Conservation (phyloP, 345 rosid species). For the Brassica napus region DNA sequence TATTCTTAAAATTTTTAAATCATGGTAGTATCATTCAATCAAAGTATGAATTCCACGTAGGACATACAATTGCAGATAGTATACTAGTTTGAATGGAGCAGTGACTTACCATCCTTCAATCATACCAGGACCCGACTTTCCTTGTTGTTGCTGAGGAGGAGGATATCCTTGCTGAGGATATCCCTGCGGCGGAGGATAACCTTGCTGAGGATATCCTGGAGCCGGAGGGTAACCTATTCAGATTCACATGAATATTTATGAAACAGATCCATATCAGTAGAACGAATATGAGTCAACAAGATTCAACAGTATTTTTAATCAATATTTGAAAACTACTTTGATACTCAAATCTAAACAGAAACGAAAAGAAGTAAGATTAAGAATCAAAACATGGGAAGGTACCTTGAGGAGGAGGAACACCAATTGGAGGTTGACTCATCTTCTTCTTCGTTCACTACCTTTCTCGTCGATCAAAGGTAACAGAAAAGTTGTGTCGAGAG, state of each 20-base stretch:
- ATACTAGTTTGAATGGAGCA: neutral
- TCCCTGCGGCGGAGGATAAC: slow-evolving; percentile 10
- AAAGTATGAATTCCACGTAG: neutral
- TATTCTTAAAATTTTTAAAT: neutral
- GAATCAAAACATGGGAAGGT: neutral
- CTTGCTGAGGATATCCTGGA: slow-evolving; percentile 33
- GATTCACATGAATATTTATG: neutral
- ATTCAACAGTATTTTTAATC: neutral
- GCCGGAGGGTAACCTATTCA: slow-evolving; percentile 78
- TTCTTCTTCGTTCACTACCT: slow-evolving; percentile 5
- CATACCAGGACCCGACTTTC: slow-evolving; percentile 39
- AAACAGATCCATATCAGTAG: neutral
- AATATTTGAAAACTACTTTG: neutral
- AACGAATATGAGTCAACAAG: neutral
- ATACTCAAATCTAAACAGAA: neutral
- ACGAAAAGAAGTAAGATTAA: neutral
- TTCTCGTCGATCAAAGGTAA: neutral
- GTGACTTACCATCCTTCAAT: slow-evolving; percentile 72
- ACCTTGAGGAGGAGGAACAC: slow-evolving; percentile 36
- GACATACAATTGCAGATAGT: neutral
- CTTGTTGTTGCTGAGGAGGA: slow-evolving; percentile 54
- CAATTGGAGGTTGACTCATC: slow-evolving; percentile 27
- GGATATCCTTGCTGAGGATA: slow-evolving; percentile 9
- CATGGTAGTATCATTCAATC: neutral
- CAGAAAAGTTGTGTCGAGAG: neutral